Conservation (phyloP, 2,329 filamentous ascomycete genomes). For the Biscogniauxia marginata region DNA sequence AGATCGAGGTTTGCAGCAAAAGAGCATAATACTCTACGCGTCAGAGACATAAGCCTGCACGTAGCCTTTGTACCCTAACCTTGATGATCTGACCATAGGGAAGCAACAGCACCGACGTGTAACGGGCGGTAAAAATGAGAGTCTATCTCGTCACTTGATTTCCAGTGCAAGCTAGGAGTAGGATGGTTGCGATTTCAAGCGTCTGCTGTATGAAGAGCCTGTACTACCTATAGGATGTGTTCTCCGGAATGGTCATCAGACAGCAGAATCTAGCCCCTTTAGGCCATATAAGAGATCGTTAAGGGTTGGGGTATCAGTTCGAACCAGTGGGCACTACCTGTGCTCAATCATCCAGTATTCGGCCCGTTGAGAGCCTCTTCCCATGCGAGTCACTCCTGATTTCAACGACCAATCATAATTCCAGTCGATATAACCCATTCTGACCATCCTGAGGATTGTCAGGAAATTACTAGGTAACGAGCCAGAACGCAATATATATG, state of each 20-base stretch:
- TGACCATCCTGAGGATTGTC: conserved; percentile 6
- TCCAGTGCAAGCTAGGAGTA: not conserved
- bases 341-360: conserved; percentile 23
- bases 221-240: conserved; percentile 10
- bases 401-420: conserved; percentile 13
- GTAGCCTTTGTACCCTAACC: not conserved
- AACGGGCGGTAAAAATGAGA: not conserved
- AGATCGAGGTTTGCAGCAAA: not conserved
- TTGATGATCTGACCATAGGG: conserved; percentile 4
- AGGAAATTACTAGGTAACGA: conserved; percentile 2
- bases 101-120: not conserved
- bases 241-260: conserved; percentile 16
- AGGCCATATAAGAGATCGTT: conserved; percentile 17
- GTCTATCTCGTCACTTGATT: not conserved
- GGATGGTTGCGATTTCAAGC: conserved; percentile 9
- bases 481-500: not conserved
- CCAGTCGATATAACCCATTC: conserved; percentile 3
- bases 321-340: conserved; percentile 9
- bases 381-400: conserved; percentile 15
- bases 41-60: not conserved
- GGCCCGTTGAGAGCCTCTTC: conserved; percentile 22
- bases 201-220: conserved; percentile 10
- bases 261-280: conserved; percentile 16
- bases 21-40: not conserved
- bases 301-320: conserved; percentile 17